A percentile compares a stretch with the other conserved stretches of the same genome.
Conservation (phyloP, 176 grass and related monocot genomes). For the Avena eriantha region DNA sequence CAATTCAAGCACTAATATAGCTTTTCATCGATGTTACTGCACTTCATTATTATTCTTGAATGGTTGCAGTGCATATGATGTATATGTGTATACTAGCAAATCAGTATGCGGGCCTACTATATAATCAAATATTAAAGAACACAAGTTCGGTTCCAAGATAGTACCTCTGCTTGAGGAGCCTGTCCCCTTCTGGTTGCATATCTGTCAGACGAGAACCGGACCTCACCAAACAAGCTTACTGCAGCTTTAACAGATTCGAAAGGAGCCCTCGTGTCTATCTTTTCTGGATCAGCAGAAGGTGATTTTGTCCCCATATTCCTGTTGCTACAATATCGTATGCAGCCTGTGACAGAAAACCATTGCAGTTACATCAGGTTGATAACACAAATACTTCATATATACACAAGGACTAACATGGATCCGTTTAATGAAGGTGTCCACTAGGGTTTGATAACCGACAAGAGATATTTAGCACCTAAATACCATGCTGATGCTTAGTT, state of each 20-base stretch:
- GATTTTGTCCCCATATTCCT: constrained; percentile 73
- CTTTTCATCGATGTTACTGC: neutral
- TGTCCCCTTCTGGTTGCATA: constrained; percentile 62
- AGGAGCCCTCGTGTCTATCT: constrained; percentile 81
- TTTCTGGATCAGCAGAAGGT: constrained; percentile 52
- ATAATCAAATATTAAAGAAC: constrained; percentile 14
- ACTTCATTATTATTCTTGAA: neutral
- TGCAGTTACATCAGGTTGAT: constrained; percentile 9
- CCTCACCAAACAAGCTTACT: constrained; percentile 93
- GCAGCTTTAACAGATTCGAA: constrained; percentile 96
- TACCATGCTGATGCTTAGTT: constrained; percentile 7
- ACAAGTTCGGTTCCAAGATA: neutral
- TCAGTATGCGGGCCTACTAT: neutral
- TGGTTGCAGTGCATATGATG: neutral
- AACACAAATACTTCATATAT: neutral
- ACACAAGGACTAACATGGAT: constrained; percentile 19
- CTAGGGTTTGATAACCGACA: neutral
- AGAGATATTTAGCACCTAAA: neutral
- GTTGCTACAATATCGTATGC: neutral
- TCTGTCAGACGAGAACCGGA: constrained; percentile 61
- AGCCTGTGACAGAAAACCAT: constrained; percentile 20
- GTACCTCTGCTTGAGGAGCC: constrained; percentile 74
- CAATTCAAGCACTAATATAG: constrained; percentile 13
- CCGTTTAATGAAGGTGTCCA: neutral
- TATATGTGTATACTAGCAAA: neutral